Percentiles rank a stretch among this genome's conserved stretches.
Evolutionary conservation across 208 protist species (phyloP).

Genomic region (Porcisia hertigi): DNA sequence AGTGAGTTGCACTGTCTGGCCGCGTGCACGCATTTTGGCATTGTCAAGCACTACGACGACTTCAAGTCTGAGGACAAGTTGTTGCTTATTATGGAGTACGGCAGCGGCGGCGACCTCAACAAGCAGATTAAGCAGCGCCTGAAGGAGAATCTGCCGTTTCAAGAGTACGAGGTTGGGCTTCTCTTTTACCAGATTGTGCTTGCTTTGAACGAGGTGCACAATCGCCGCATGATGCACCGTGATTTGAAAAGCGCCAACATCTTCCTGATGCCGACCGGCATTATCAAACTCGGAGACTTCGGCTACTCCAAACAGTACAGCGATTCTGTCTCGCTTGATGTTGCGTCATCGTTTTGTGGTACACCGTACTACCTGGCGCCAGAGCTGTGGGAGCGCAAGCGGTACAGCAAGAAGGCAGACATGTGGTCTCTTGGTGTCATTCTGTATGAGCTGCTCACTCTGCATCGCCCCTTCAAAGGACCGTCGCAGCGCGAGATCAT

Average conservation of each 20-base stretch:
- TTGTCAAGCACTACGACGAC: slow-evolving; percentile 90
- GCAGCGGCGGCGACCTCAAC: slow-evolving; percentile 85
- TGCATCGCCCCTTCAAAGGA: slow-evolving; percentile 88
- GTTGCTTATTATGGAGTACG: slow-evolving; percentile 91
- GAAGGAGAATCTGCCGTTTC: slow-evolving; percentile 71
- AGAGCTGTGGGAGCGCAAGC: slow-evolving; percentile 90
- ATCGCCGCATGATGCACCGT: slow-evolving; percentile 86
- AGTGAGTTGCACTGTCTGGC: slow-evolving; percentile 88
- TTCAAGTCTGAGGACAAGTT: slow-evolving; percentile 78
- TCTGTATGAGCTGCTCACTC: slow-evolving; percentile 85
- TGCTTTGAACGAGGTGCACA: slow-evolving; percentile 88
- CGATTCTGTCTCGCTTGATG: slow-evolving; percentile 77
- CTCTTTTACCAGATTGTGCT: slow-evolving; percentile 89
- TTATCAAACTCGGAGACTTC: slow-evolving; percentile 93
- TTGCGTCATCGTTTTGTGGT: slow-evolving; percentile 85
- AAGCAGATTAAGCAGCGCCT: slow-evolving; percentile 86
- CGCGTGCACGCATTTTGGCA: slow-evolving; percentile 87
- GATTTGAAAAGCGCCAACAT: slow-evolving; percentile 93
- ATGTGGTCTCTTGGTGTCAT: slow-evolving; percentile 93
- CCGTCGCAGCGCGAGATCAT: slow-evolving; percentile 84
- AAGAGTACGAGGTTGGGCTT: slow-evolving; percentile 84
- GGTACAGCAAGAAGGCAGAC: slow-evolving; percentile 94
- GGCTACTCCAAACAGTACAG: slow-evolving; percentile 85
- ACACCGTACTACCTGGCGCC: too few relatives aligned
- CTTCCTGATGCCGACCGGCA: slow-evolving; percentile 82